Conservation (phyloP, 208 protist genomes). For the Herpetomonas samuelpessoai region DNA sequence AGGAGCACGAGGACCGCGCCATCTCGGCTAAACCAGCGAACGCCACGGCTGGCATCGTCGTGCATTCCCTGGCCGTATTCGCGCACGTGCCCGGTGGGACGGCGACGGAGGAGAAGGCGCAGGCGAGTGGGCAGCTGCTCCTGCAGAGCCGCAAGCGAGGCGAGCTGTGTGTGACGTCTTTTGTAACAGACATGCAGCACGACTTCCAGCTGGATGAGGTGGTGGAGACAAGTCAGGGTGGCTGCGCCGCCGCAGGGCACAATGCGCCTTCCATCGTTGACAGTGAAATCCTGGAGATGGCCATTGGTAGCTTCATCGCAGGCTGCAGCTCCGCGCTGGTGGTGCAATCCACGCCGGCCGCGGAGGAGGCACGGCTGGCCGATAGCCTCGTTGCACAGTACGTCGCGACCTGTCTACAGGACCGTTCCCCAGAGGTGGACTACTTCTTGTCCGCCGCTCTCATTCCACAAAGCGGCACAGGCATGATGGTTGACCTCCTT, state of each 20-base stretch:
- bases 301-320: slow-evolving; percentile 15
- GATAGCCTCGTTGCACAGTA: slow-evolving; percentile 20
- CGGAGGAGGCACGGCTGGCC: slow-evolving; percentile 9
- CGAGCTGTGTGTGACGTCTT: slow-evolving; percentile 3
- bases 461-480: slow-evolving; percentile 11
- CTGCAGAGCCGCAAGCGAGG: background rate
- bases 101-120: background rate
- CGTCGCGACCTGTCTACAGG: slow-evolving; percentile 7
- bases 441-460: slow-evolving; percentile 18
- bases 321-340: slow-evolving; percentile 30
- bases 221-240: slow-evolving; percentile 3
- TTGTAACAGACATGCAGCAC: background rate
- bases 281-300: slow-evolving; percentile 15
- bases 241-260: background rate
- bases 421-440: slow-evolving; percentile 17
- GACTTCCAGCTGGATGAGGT: slow-evolving; percentile 25
- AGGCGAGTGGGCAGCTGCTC: background rate
- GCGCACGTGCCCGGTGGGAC: background rate
- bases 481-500: slow-evolving; percentile 19
- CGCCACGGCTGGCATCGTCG: slow-evolving; percentile 17
- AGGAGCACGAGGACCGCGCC: background rate
- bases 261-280: no score
- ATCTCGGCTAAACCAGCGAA: slow-evolving; percentile 9
- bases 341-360: slow-evolving; percentile 23
- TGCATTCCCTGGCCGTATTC: slow-evolving; percentile 16